Evolutionary conservation across 2,329 filamentous ascomycete genomes (phyloP).

Genomic region (Madurella mycetomatis): DNA sequence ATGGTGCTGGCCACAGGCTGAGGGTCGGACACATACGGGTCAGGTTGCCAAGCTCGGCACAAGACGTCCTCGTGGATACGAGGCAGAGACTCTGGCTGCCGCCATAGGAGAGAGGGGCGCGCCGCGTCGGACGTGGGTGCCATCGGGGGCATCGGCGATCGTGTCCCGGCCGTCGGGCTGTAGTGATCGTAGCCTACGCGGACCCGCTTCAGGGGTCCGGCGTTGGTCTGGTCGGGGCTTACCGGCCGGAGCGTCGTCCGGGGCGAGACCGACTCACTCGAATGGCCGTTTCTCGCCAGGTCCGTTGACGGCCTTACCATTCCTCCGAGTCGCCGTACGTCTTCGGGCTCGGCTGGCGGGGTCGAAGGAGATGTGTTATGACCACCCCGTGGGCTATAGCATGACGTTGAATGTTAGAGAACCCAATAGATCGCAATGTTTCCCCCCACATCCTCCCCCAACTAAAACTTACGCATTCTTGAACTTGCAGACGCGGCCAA

Average conservation of each 20-base stretch:
- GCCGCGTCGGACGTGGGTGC: constrained; percentile 34
- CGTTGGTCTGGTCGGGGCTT: constrained; percentile 29
- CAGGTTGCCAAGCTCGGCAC: constrained; percentile 46
- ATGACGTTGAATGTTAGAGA: constrained; percentile 13
- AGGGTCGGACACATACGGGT: constrained; percentile 44
- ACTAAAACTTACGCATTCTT: constrained; percentile 69
- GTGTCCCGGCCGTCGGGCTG: constrained; percentile 32
- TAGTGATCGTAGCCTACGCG: constrained; percentile 46
- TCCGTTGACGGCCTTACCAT: constrained; percentile 33
- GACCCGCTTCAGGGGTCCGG: constrained; percentile 44
- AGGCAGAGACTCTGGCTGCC: constrained; percentile 38
- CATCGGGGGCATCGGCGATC: constrained; percentile 24
- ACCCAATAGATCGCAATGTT: neutral
- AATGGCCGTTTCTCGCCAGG: constrained; percentile 38
- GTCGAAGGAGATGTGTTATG: constrained; percentile 54
- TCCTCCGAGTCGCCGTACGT: constrained; percentile 35
- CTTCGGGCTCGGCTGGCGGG: constrained; percentile 48
- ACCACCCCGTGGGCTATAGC: constrained; percentile 50
- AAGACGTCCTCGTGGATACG: constrained; percentile 48
- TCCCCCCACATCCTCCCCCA: no score
- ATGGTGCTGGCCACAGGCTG: constrained; percentile 15
- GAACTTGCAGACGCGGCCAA: constrained; percentile 78
- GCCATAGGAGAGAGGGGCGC: constrained; percentile 34
- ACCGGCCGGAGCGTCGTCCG: constrained; percentile 34
- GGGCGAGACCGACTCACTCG: constrained; percentile 47